Conservation (phyloP, 257 asterid species). For the Scutellaria barbata region DNA sequence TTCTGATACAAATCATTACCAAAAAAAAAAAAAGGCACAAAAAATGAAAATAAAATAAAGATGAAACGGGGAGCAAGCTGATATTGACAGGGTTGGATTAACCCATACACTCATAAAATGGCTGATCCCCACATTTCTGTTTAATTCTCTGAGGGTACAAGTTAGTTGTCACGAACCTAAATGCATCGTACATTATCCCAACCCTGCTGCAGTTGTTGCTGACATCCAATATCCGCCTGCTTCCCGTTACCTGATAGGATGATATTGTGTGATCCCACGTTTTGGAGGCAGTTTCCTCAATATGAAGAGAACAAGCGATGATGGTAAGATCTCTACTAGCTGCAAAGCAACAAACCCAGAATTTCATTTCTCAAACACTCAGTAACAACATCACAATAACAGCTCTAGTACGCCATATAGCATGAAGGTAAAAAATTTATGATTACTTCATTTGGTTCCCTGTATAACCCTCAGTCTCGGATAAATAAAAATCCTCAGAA, state of each 20-base stretch:
- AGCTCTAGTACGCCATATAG: neutral
- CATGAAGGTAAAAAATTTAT: neutral
- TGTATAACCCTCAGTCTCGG: too few relatives aligned
- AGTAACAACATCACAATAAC: neutral
- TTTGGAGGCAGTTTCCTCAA: constrained; percentile 95
- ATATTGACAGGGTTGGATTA: constrained; percentile 18
- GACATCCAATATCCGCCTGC: neutral
- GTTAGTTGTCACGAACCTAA: constrained; percentile 19
- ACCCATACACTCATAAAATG: neutral
- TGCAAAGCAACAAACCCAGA: constrained; percentile 37
- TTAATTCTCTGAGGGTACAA: neutral
- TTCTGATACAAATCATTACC: neutral
- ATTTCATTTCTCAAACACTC: constrained; percentile 19
- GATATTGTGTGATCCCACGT: constrained; percentile 90
- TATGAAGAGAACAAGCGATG: constrained; percentile 91
- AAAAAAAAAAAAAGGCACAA: too few relatives aligned
- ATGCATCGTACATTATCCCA: constrained; percentile 18
- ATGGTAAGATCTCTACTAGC: constrained; percentile 90
- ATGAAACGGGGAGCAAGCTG: constrained; percentile 20
- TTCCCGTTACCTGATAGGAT: constrained; percentile 71
- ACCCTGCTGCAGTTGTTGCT: neutral
- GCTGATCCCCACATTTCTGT: constrained; percentile 19
- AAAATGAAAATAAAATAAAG: neutral
- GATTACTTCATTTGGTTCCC: too few relatives aligned
- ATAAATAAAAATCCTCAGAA: neutral